Base-by-base conservation (phyloP, 2,329 filamentous ascomycete species). In the Neurospora sp. region DNA sequence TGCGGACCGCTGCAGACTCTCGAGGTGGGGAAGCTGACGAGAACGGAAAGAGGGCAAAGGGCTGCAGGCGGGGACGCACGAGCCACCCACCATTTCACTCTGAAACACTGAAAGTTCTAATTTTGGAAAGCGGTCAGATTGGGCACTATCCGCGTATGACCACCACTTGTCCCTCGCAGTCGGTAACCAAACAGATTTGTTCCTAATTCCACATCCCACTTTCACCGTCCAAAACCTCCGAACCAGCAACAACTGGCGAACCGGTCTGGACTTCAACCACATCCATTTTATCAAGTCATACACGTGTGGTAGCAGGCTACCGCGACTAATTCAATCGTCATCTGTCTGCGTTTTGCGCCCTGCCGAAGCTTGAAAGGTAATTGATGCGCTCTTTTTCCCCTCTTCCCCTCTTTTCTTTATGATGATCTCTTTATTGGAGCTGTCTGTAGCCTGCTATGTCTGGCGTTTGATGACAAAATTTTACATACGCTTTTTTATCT, bases 351-450 rank as follows among this genome's bases (percentile, higher is more conserved):
- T 23, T 33, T 62, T 33, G 12, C 52, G 52, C 52, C 17, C 23
- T 17, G 52, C 52, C 17, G 52, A 33, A 62, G 6, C 52, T 62
- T 62, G 52, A 62, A 62, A 62, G 52, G 52, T 62, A 62, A 33
- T 33, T 62, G 12, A 8, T 33, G 52, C 52, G 12, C 52, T 33
- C 52, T 33, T 62, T 62, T 62, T 6, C 52, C 12, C 52, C 12
- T 36, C 23, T 5, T 17, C 12, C 12, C 23, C 52, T 62, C 62
- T 69, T 65, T 68, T 67, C 65, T 52, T 67, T 37, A 74, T 78
- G 87, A 89, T 89, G 87, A 89, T 78, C 77, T 70, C 77, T 77
- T 79, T 84, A 90, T 91, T 91, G 89, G 89, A 91, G 89, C 89
- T 91, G 88, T 91, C 89, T 87, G 86, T 88, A 81, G 78, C 79